These are phyloP conservation scores for Leccinum sublutescens DNA, from an alignment of 768 basidiomycete genomes.

Conservation along the genomic window DNA sequence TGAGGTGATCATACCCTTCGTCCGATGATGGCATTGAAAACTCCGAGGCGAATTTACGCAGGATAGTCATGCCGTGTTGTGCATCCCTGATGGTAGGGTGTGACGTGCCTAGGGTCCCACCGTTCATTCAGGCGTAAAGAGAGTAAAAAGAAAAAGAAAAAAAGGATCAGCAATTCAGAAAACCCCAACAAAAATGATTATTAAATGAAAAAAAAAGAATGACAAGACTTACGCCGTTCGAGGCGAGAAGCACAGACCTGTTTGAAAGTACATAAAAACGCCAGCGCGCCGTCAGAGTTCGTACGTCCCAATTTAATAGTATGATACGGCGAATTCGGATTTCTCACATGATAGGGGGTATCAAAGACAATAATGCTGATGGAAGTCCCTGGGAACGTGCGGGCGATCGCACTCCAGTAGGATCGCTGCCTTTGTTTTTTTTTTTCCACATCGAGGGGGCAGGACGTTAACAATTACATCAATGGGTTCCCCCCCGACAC, in stretches of 20 bases:
- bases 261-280: conserved; percentile 9
- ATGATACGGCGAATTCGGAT: conserved; percentile 3
- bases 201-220: background rate
- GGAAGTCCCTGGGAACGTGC: conserved; percentile 57
- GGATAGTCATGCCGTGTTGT: conserved; percentile 56
- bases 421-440: conserved; percentile 54
- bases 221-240: conserved; percentile 47
- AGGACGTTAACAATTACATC: background rate
- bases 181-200: background rate
- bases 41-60: conserved; percentile 63
- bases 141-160: background rate
- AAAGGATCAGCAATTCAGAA: background rate
- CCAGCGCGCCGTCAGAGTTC: conserved; percentile 10
- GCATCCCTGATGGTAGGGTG: conserved; percentile 76
- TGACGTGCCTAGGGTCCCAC: conserved; percentile 48
- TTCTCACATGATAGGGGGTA: conserved; percentile 67
- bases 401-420: conserved; percentile 74
- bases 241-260: conserved; percentile 66
- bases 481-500: background rate
- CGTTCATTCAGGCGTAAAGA: background rate
- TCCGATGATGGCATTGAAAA: conserved; percentile 51
- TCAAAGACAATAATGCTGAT: conserved; percentile 79
- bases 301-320: background rate
- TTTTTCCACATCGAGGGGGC: background rate
- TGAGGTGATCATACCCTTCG: conserved; percentile 69